Evolutionary conservation across 2,329 filamentous ascomycete species (phyloP), one percentile per base, ranked within the genome.

Genomic region (Fusarium oxysporum): DNA sequence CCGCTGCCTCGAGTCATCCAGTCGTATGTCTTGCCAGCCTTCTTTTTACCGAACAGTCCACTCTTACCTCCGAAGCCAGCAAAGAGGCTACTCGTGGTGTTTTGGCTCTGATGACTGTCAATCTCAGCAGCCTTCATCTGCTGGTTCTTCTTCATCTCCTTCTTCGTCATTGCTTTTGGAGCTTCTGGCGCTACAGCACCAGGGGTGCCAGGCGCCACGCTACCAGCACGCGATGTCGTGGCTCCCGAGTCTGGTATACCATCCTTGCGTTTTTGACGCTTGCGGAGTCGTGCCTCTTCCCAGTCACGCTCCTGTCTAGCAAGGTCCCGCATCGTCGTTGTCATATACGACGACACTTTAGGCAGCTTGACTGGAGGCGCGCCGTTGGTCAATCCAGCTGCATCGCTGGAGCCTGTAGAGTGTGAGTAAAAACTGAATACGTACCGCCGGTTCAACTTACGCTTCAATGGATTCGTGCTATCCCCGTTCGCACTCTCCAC

Each of bases 131-230:
- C 89, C 76, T 93, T 93, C 67, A 94, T 92, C n/a, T 91, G 89
- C 74, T 92, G 88, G 72, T 91, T 92, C 81, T 92, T 94, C 79
- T 92, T 90, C 68, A 86, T 87, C 80, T 97, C 95, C 83, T 98
- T 98, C 86, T 98, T 98, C 8, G 92, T 93, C 57, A 93, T 87
- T 7, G 90, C 87, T 81, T 95, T 96, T 73, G 89, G 87, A 3
- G 85, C 80, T 60, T 92, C 91, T 2, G 91, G 88, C 2, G 91
- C 90, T 45, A 89, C 86, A 3, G 89, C 85, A 10, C 89, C 90
- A 6, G 91, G 89, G 1, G 90, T 92, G 5, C 87, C 87, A 16
- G 89, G 86, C 21, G 89, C 89, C 17, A 87, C 84, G 30, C 89
- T 89, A 19, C 89, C 86, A 32, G 88, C 77, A 72, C 90, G 86